phyloP scores from a whole-genome alignment of 306 rosid species.

The Erythrophleum fordii region DNA sequence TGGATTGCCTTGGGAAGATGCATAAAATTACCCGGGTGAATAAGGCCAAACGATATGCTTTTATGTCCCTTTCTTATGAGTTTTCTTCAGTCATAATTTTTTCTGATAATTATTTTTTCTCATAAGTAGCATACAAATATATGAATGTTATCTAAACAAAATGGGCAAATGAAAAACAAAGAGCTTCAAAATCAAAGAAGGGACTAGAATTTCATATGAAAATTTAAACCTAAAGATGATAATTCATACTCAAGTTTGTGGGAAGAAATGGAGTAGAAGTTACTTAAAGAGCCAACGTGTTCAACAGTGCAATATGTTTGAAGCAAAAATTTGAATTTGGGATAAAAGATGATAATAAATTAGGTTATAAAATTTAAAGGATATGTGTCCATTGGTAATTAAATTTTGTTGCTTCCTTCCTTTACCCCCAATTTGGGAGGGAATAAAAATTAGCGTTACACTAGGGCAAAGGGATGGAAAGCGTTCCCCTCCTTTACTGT shows the following conservation, averaged over 20 bases:
- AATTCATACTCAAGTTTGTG: background rate
- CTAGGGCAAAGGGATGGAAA: too few relatives aligned
- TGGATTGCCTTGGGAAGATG: too few relatives aligned
- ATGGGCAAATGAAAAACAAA: background rate
- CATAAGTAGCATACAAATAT: too few relatives aligned
- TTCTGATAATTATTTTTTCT: too few relatives aligned
- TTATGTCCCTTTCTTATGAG: too few relatives aligned
- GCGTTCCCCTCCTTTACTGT: background rate
- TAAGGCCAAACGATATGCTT: too few relatives aligned
- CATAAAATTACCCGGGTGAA: too few relatives aligned
- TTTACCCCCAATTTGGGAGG: background rate
- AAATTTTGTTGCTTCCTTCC: background rate
- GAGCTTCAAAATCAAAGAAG: background rate
- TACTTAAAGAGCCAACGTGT: background rate
- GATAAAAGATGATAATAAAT: background rate
- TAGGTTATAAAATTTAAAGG: background rate
- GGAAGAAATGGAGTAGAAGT: background rate
- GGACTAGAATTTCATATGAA: background rate
- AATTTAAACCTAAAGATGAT: background rate
- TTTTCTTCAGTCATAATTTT: background rate
- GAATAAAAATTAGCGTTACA: background rate
- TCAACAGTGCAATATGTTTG: background rate
- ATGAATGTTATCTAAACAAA: background rate
- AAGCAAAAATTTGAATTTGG: background rate
- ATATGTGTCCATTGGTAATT: background rate